Percentiles rank a stretch among this genome's conserved stretches.
Conservation (phyloP, 441 rosid species). For the Melastoma candidum region DNA sequence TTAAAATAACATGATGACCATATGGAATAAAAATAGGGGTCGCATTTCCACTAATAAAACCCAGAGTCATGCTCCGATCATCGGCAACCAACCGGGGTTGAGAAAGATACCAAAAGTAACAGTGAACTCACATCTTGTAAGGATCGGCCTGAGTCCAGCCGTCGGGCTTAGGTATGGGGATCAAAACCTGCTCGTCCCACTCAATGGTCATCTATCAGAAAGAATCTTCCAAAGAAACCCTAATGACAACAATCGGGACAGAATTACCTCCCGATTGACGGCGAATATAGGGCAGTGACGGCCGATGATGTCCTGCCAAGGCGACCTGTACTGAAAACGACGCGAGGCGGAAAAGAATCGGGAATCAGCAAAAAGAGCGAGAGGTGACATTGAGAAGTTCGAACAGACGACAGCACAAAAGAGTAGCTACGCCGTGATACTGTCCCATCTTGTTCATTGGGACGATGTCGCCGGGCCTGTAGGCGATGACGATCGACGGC, state of each 20-base stretch:
- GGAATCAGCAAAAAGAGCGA: constrained; percentile 1
- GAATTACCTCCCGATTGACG: constrained; percentile 81
- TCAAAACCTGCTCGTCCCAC: constrained; percentile 42
- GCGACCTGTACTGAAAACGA: constrained; percentile 67
- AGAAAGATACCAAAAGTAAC: neutral
- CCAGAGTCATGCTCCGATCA: neutral
- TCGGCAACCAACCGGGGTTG: neutral
- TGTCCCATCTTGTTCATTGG: constrained; percentile 98
- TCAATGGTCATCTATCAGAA: neutral
- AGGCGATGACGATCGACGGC: constrained; percentile 43
- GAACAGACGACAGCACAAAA: neutral
- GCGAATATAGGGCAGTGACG: constrained; percentile 87
- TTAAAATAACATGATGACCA: no score
- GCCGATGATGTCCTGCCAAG: constrained; percentile 91
- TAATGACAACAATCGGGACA: neutral
- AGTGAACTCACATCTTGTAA: constrained; percentile 59
- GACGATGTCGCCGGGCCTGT: constrained; percentile 86
- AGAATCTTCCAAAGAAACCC: neutral
- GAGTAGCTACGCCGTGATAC: constrained; percentile 60
- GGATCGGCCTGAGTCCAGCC: constrained; percentile 95
- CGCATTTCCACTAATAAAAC: neutral
- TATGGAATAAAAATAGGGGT: no score
- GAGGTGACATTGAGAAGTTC: no score
- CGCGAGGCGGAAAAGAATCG: constrained; percentile 9
- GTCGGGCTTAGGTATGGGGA: constrained; percentile 75